Conservation (phyloP, 805 yeast genomes). For the Starmerella bombi region DNA sequence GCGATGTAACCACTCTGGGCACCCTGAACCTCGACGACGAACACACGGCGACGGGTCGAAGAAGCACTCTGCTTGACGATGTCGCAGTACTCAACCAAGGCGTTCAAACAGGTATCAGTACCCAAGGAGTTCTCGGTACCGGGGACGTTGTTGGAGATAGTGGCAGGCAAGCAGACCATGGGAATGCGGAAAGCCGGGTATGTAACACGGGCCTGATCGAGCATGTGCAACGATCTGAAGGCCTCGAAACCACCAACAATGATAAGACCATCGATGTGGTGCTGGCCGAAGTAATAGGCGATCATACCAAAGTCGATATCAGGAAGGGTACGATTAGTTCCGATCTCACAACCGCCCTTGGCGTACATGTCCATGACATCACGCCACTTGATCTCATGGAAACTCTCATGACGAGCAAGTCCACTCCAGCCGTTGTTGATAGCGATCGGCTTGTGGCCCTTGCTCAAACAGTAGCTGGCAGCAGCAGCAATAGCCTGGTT, state of each 20-base stretch:
- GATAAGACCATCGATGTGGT: conserved; percentile 73
- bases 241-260: conserved; percentile 97
- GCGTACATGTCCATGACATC: conserved; percentile 82
- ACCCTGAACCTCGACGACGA: conserved; percentile 96
- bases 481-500: conserved; percentile 88
- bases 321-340: conserved; percentile 86
- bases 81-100: conserved; percentile 85
- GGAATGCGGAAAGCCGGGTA: conserved; percentile 93
- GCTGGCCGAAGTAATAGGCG: conserved; percentile 86
- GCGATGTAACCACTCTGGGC: conserved; percentile 94
- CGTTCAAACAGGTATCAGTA: conserved; percentile 86
- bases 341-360: conserved; percentile 90
- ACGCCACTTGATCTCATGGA: conserved; percentile 62
- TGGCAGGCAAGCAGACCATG: conserved; percentile 85
- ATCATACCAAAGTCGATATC: conserved; percentile 73
- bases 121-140: conserved; percentile 96
- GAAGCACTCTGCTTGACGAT: conserved; percentile 90
- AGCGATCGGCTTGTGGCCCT: conserved; percentile 83
- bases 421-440: conserved; percentile 92
- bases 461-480: conserved; percentile 72
- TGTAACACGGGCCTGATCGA: conserved; percentile 57
- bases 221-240: conserved; percentile 68
- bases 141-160: conserved; percentile 96
- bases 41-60: conserved; percentile 83
- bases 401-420: conserved; percentile 75